Percentiles rank a stretch among this genome's conserved stretches.
These are phyloP conservation scores for Pigoraptor vietnamica DNA, from an alignment of 78 protist genomes.

Conservation along the genomic window DNA sequence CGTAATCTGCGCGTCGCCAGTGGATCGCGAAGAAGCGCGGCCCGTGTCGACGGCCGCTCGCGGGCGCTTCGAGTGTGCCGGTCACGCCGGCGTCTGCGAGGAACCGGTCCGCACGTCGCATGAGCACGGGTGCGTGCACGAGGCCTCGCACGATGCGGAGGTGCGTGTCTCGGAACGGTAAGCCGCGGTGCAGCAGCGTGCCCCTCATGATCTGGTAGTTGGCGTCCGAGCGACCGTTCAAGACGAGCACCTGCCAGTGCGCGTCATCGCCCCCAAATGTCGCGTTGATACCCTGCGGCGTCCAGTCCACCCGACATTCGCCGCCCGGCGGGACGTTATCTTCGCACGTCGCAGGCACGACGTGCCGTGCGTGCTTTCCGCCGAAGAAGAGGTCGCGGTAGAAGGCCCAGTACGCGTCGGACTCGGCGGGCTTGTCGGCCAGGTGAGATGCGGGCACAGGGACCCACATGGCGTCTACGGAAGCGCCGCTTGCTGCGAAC, in stretches of 20 bases:
- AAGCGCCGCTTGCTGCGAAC: too few species aligned
- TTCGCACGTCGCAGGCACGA: too few species aligned
- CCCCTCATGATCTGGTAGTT: background rate
- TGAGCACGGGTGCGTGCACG: background rate
- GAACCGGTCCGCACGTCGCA: background rate
- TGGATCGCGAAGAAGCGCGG: background rate
- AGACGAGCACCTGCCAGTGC: background rate
- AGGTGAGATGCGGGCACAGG: too few species aligned
- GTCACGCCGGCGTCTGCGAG: too few species aligned
- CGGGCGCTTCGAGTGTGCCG: too few species aligned
- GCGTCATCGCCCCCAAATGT: background rate
- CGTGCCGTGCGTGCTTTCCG: background rate
- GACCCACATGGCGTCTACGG: too few species aligned
- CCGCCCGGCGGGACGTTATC: too few species aligned
- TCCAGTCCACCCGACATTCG: background rate
- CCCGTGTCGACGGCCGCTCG: background rate
- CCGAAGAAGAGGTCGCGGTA: background rate
- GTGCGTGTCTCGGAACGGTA: background rate
- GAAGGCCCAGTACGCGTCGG: background rate
- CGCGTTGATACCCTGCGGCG: background rate
- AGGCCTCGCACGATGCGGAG: background rate
- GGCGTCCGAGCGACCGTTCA: background rate
- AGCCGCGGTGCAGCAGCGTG: background rate
- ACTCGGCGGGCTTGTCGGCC: background rate
- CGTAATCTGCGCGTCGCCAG: background rate